Base-by-base conservation (phyloP, 345 rosid species). In the Chamaenerion angustifolium region DNA sequence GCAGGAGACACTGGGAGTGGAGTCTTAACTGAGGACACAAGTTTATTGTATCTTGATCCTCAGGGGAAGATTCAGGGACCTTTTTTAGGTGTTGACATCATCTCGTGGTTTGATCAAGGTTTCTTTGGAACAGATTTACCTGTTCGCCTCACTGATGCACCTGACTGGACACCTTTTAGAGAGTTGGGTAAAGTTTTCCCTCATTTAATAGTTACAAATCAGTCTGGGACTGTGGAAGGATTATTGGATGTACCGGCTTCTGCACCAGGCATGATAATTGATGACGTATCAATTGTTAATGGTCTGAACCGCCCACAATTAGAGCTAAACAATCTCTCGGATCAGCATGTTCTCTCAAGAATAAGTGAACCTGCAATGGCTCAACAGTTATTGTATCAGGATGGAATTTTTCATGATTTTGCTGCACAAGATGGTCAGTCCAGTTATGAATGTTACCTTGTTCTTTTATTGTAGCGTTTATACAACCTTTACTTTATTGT, bases 51-150 rank as follows among this genome's bases (percentile, higher is more conserved):
- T 65, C 68, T 81, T 62, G 95, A 89, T 77, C 97, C 97, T 64
- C 83, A 81, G 64, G 90, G 94, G 50, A 72, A 56, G 31, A 74
- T 74, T 48, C 94, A 89, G 73, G 97, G 95, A 55, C 97, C 95
- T 12, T 85, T 78, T 58, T 62, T 72, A 49, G 94, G 94, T 46
- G 65, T 78, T 23, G 94, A 85, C 68, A 83, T 89, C 56, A 69
- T 85, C 44, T 68, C 76, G 37, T 89, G 97, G 97, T 77, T 80
- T 72, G 90, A 79, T 53, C 90, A 89, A 68, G 97, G 95, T 1
- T 89, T 83, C 68, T 89, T 89, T 68, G 94, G 90, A 27, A 71
- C 74, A 31, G 95, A 89, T 59, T 77, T 89, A 64, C 88, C 70
- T 8, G 90, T 85, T 47, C 76, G 90, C 52, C 69, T 81, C 66